These are phyloP conservation scores for Suillus clintonianus DNA, from an alignment of 768 basidiomycete species.

Conservation along the genomic window DNA sequence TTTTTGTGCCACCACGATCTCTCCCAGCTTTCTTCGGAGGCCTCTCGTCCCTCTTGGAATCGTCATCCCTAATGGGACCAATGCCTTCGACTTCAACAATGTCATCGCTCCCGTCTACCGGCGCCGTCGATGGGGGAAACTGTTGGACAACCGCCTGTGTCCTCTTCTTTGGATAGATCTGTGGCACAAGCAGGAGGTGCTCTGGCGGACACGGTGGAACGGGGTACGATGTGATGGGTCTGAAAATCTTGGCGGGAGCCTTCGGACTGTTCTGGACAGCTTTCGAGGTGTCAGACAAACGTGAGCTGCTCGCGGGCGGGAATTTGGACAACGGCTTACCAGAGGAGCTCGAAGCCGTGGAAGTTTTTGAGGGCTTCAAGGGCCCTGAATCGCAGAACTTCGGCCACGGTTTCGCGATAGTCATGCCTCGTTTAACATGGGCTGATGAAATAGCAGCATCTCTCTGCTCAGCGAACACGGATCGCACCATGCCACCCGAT, in stretches of 20 bases:
- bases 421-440: neutral
- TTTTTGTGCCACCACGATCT: neutral
- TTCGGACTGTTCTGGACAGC: neutral
- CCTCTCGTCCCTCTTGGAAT: neutral
- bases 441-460: neutral
- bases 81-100: neutral
- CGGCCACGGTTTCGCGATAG: neutral
- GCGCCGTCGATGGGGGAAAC: neutral
- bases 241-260: slow-evolving; percentile 18
- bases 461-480: slow-evolving; percentile 17
- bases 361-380: neutral
- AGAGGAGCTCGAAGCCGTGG: neutral
- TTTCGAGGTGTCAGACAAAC: neutral
- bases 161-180: slow-evolving; percentile 5
- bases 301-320: neutral
- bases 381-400: neutral
- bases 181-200: slow-evolving; percentile 15
- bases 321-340: neutral
- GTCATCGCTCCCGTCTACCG: neutral
- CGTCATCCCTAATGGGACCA: neutral
- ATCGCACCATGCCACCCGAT: neutral
- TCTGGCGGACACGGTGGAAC: slow-evolving; percentile 29
- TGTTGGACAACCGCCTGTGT: slow-evolving; percentile 12
- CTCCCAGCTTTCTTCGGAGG: neutral
- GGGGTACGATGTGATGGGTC: slow-evolving; percentile 30